Percentiles rank a stretch among this genome's conserved stretches.
Evolutionary conservation across 306 rosid species (phyloP).

Genomic region (Gleditsia sinensis): DNA sequence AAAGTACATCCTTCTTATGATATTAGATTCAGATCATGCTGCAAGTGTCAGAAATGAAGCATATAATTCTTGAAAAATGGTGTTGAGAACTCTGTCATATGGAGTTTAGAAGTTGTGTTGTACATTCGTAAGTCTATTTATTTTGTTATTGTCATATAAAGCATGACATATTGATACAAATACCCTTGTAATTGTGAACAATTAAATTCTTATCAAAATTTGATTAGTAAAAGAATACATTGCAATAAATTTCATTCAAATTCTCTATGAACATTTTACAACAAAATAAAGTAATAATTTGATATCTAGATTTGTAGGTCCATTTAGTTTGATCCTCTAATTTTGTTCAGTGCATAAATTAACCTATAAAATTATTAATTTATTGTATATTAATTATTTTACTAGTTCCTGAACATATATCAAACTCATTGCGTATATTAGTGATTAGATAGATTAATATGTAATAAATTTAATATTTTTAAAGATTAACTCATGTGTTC

Average conservation of each 20-base stretch:
- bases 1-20: constrained; percentile 5
- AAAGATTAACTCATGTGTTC: too few species aligned
- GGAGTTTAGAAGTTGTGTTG: background rate
- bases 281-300: too few species aligned
- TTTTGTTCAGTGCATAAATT: too few species aligned
- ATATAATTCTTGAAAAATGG: background rate
- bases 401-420: too few species aligned
- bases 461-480: too few species aligned
- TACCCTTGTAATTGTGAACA: too few species aligned
- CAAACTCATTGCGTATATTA: too few species aligned
- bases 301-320: too few species aligned
- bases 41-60: background rate
- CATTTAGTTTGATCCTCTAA: too few species aligned
- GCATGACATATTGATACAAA: background rate
- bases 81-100: background rate
- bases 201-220: background rate
- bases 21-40: background rate
- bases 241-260: background rate
- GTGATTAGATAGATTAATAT: too few species aligned
- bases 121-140: background rate
- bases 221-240: background rate
- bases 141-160: background rate
- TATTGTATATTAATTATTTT: too few species aligned
- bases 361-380: too few species aligned
- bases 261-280: background rate